A percentile compares a stretch with the other conserved stretches of the same genome.
phyloP scores from a whole-genome alignment of 2,329 filamentous ascomycete species.

The Colletotrichum gigasporum region DNA sequence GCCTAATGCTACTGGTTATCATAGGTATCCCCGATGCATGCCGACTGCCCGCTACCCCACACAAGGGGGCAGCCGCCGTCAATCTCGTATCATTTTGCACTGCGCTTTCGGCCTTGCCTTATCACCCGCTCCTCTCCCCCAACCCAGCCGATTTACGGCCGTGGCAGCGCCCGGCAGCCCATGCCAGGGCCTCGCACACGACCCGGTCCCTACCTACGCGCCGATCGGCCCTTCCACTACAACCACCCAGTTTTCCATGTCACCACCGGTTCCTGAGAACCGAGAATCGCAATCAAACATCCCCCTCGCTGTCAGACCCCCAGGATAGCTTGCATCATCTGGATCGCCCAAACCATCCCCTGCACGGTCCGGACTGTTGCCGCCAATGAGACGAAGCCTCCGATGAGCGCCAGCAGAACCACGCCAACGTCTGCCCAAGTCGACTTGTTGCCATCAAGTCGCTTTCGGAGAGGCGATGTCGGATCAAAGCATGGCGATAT shows the following conservation, averaged over 20 bases:
- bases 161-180: not conserved
- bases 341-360: conserved; percentile 14
- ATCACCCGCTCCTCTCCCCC: conserved; percentile 22
- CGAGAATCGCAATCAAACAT: conserved; percentile 22
- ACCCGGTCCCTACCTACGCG: conserved; percentile 13
- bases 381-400: conserved; percentile 15
- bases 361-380: conserved; percentile 8
- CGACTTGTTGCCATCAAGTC: conserved; percentile 18
- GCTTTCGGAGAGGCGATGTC: conserved; percentile 21
- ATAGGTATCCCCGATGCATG: no score
- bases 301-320: not conserved
- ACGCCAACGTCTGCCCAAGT: conserved; percentile 15
- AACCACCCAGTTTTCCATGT: conserved; percentile 18
- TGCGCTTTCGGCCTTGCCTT: conserved; percentile 28
- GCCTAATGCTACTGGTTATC: not conserved
- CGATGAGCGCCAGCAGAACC: conserved; percentile 8
- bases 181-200: not conserved
- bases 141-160: conserved; percentile 28
- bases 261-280: conserved; percentile 16
- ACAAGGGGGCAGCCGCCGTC: conserved; percentile 14
- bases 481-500: conserved; percentile 26
- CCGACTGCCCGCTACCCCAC: conserved; percentile 12
- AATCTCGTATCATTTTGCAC: conserved; percentile 19
- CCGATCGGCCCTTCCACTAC: conserved; percentile 18
- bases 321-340: conserved; percentile 5